Percentiles rank a stretch among this genome's conserved stretches.
phyloP scores from a whole-genome alignment of 441 rosid genomes.

The Erodium chrysanthum region DNA sequence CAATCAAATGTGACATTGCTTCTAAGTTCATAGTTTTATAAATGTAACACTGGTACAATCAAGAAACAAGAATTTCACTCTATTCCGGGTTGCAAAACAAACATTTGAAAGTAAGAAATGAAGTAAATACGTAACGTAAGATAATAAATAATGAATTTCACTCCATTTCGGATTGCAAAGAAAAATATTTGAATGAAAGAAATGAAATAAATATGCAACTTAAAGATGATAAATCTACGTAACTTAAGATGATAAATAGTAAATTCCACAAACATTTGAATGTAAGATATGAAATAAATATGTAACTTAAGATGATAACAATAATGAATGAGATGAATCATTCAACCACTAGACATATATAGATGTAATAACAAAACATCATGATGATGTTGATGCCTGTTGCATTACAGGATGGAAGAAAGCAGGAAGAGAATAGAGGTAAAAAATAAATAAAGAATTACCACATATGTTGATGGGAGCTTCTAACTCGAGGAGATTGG shows the following conservation, averaged over 20 bases:
- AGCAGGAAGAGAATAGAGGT: neutral
- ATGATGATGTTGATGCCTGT: neutral
- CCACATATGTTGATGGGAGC: slow-evolving; percentile 55
- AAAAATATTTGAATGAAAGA: neutral
- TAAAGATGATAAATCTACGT: neutral
- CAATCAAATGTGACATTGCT: too few species aligned
- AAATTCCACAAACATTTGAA: too few species aligned
- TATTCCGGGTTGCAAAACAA: neutral
- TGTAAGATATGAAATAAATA: too few species aligned
- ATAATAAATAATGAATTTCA: neutral
- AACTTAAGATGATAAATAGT: neutral
- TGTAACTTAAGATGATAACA: neutral
- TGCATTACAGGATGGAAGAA: too few species aligned
- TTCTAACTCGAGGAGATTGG: slow-evolving; percentile 38
- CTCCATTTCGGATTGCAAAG: neutral
- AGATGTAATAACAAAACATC: neutral
- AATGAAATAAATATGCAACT: neutral
- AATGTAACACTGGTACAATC: too few species aligned
- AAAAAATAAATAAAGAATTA: slow-evolving; percentile 13
- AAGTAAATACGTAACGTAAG: neutral
- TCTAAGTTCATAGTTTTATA: too few species aligned
- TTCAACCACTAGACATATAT: neutral
- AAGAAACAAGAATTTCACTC: too few species aligned
- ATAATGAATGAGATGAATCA: neutral
- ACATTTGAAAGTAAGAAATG: neutral